Evolutionary conservation across 306 rosid genomes (phyloP), one percentile per base, ranked within the genome.

Genomic region (Rubus idaeus): DNA sequence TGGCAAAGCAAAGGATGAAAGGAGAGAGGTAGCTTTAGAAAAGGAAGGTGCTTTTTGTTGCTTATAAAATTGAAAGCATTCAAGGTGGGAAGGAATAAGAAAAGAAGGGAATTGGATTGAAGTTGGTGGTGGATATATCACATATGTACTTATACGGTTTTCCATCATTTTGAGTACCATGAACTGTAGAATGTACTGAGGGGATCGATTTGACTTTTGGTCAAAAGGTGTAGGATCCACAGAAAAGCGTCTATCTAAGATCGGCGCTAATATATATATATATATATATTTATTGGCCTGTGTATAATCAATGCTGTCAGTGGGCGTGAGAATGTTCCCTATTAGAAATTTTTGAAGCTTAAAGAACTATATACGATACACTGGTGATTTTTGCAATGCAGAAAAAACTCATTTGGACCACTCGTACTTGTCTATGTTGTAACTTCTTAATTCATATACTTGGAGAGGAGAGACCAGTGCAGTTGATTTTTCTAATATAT

Each of bases 291-390:
- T 40, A 46, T 80, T 51, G 79, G 77, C 4, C 18, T 61, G 81
- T 88, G 89, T 55, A 74, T 75, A 89, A 90, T 91, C 90, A 77
- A 84, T 53, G 85, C 35, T 30, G 94, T 90, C 94, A 93, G 92
- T 68, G 75, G 84, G 96, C 90, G 89, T 92, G 95, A 83, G 91
- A 90, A 90, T 88, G 91, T 83, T 86, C 79, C 83, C 73, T 40
- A 14, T 11, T 42, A 13, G 18, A 62, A 73, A 68, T 42, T 30
- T 68, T 26, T 51, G 73, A 82, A 23, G 39, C 16, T 4, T 20
- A 20, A 55, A 52, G 55, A n/a, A 26, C 35, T 9, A 1, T 2
- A 41, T 6, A 3, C 17, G 8, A 37, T 30, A 61, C 6, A 42
- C 7, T 5, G 53, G 39, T 18, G 13, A 44, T 44, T 67, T 21